Base-by-base conservation (phyloP, 495 filamentous ascomycete genomes). In the Penicillium lividum region DNA sequence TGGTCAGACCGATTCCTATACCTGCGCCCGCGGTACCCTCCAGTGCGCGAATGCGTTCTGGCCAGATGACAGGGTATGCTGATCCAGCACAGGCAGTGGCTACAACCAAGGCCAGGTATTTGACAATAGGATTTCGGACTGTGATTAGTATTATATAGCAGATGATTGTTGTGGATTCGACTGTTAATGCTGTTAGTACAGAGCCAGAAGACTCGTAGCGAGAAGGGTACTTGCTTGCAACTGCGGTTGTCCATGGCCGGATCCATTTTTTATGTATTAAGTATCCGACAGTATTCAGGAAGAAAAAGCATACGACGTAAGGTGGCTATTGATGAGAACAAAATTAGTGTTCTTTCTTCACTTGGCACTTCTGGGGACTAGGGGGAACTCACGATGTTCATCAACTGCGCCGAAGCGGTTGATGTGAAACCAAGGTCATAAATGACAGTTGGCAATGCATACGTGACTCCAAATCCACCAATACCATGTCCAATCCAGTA, bases 71-170 rank as follows among this genome's bases (percentile, higher is more conserved):
- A 0, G 77, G 73, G 51, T 73, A 78, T n/a, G 70, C 71, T 18
- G 69, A 77, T 0, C 71, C 69, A 0, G 77, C 67, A 50, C 68
- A 72, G 4, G 76, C 67, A 0, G 69, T 73, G 8, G 77, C 74
- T 18, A 78, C 62, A 11, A 77, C 72, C 36, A 78, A 53, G 11
- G 62, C 71, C 8, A 77, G 47, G 47, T 78, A 77, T 57, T 75
- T 77, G 18, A 72, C 73, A 11, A 71, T 46, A 4, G 70, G 57
- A 54, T 73, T 74, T 8, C 43, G 43, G n/a, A 77, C 71, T 0
- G 72, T 78, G 42, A 74, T 73, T 7, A 77, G 65, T 18, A 80
- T 63, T 29, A 80, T 78, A 50, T 78, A 80, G 59, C 76, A 78
- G 47, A 78, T 64, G 2, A 78, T 76, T 4, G 61, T 73, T 27